Conservation (phyloP, 1,139 yeast species). For the Hansenula anomala region DNA sequence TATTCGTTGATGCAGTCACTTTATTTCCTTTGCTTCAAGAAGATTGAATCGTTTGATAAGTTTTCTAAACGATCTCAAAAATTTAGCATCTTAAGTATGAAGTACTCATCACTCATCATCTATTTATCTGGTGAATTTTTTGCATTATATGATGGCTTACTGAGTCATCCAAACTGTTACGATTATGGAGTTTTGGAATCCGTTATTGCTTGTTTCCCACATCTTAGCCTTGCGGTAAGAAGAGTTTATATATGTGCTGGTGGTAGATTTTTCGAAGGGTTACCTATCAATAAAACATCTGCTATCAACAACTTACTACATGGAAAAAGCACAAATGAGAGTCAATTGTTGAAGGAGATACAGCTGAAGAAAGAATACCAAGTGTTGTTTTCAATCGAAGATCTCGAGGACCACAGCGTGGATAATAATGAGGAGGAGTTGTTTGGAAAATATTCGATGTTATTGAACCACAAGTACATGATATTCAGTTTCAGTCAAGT, state of each 20-base stretch:
- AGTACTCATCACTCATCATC: not conserved
- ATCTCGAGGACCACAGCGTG: not conserved
- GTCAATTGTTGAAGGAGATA: not conserved
- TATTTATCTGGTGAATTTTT: not conserved
- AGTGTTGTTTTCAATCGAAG: not conserved
- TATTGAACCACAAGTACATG: not conserved
- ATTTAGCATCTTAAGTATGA: not conserved
- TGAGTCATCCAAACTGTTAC: not conserved
- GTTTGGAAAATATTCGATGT: not conserved
- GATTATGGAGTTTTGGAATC: not conserved
- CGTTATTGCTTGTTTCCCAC: not conserved
- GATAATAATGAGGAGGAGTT: not conserved
- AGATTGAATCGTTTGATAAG: not conserved
- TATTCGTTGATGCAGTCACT: not conserved
- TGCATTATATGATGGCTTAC: not conserved
- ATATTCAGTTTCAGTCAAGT: not conserved
- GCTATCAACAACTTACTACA: not conserved
- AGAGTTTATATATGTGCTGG: not conserved
- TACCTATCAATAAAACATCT: not conserved
- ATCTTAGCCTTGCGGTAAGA: not conserved
- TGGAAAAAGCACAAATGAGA: not conserved
- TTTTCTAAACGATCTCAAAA: not conserved
- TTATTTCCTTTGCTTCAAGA: not conserved
- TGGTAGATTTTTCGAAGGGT: not conserved
- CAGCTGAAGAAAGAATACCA: not conserved